These are phyloP conservation scores for Cadophora sp. DNA, from an alignment of 2,329 filamentous ascomycete genomes.

Conservation along the genomic window DNA sequence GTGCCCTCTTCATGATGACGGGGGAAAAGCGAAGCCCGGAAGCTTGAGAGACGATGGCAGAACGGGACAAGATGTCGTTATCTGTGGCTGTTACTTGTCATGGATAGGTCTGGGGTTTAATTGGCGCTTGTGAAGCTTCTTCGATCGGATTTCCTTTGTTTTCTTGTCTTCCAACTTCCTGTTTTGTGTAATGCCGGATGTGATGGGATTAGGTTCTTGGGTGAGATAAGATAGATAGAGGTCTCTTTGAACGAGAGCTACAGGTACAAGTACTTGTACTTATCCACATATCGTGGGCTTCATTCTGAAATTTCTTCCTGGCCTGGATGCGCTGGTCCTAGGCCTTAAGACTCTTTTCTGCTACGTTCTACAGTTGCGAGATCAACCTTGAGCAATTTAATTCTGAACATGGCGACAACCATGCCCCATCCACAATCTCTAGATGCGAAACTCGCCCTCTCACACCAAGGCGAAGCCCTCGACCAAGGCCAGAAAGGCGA, in stretches of 20 bases:
- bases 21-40: neutral
- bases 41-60: neutral
- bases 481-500: neutral
- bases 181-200: neutral
- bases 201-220: neutral
- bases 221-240: neutral
- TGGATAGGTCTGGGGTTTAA: neutral
- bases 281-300: neutral
- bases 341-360: too few relatives aligned
- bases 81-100: conserved; percentile 9
- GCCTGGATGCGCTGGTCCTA: too few relatives aligned
- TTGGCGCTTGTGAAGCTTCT: neutral
- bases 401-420: neutral
- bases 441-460: neutral
- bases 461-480: neutral
- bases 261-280: neutral
- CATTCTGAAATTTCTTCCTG: neutral
- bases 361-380: too few relatives aligned
- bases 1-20: neutral
- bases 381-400: neutral
- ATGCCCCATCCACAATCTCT: neutral
- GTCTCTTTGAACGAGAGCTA: neutral
- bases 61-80: neutral
- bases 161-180: neutral
- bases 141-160: too few relatives aligned